These are phyloP conservation scores for Mortierella sp. DNA, from an alignment of 371 early-diverging fungal species.

Conservation along the genomic window DNA sequence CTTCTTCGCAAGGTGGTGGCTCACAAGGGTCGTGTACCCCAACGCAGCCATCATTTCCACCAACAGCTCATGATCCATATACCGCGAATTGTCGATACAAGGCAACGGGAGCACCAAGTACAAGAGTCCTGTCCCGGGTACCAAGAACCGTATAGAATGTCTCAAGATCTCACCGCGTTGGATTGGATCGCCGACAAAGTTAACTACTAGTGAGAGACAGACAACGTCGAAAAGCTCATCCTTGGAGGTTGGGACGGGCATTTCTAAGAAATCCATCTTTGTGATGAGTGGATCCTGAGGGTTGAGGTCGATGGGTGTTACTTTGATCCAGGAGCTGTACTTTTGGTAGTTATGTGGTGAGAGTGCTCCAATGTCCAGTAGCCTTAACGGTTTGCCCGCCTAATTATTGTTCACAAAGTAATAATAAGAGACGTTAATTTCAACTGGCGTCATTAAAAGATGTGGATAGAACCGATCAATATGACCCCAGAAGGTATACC, in stretches of 20 bases:
- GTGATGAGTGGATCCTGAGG: slow-evolving; percentile 81
- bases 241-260: slow-evolving; percentile 61
- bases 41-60: slow-evolving; percentile 70
- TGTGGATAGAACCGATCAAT: too few relatives aligned
- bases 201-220: slow-evolving; percentile 89
- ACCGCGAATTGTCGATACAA: slow-evolving; percentile 89
- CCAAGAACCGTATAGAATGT: slow-evolving; percentile 63
- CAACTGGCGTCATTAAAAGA: too few relatives aligned
- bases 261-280: slow-evolving; percentile 85
- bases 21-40: slow-evolving; percentile 72
- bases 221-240: slow-evolving; percentile 80
- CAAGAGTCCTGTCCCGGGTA: slow-evolving; percentile 69
- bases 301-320: slow-evolving; percentile 88
- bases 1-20: slow-evolving; percentile 78
- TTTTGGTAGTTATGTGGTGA: slow-evolving; percentile 82
- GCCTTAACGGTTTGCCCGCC: slow-evolving; percentile 58
- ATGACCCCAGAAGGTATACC: neutral
- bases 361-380: slow-evolving; percentile 94
- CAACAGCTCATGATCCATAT: slow-evolving; percentile 83
- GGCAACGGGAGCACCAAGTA: slow-evolving; percentile 88
- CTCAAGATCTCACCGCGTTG: slow-evolving; percentile 78
- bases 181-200: slow-evolving; percentile 89
- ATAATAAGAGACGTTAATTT: neutral
- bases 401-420: neutral
- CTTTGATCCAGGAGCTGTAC: slow-evolving; percentile 76